A percentile compares a stretch with the other conserved stretches of the same genome.
phyloP scores from a whole-genome alignment of 805 yeast genomes.

The Zygoascus bituminiphila region DNA sequence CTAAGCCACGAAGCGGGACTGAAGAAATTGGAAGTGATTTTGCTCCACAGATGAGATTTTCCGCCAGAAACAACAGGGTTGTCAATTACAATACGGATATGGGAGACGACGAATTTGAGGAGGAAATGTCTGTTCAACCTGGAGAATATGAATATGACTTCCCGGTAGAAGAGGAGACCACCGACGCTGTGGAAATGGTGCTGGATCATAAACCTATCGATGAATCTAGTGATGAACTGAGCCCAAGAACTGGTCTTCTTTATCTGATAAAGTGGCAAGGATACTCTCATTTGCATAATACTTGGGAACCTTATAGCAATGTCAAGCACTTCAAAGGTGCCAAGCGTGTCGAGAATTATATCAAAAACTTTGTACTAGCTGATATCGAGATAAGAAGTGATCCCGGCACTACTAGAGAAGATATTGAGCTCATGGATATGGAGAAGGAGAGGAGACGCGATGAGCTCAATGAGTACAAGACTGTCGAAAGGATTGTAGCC shows the following conservation, averaged over 20 bases:
- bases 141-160: slow-evolving; percentile 11
- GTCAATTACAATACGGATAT: slow-evolving; percentile 72
- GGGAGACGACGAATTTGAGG: slow-evolving; percentile 45
- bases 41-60: slow-evolving; percentile 45
- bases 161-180: slow-evolving; percentile 5
- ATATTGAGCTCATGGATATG: slow-evolving; percentile 85
- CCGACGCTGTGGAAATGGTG: slow-evolving; percentile 40
- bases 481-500: slow-evolving; percentile 84
- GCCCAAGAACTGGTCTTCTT: slow-evolving; percentile 21
- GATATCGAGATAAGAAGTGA: slow-evolving; percentile 75
- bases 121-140: slow-evolving; percentile 24
- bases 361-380: slow-evolving; percentile 61
- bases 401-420: slow-evolving; percentile 80
- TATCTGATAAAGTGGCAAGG: slow-evolving; percentile 71
- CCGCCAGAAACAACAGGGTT: slow-evolving; percentile 61
- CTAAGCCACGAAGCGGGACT: slow-evolving; percentile 10
- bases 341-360: slow-evolving; percentile 83
- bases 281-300: slow-evolving; percentile 84
- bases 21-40: slow-evolving; percentile 17
- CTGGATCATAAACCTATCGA: slow-evolving; percentile 46
- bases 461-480: slow-evolving; percentile 71
- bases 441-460: slow-evolving; percentile 81
- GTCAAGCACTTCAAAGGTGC: slow-evolving; percentile 54
- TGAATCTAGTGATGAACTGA: slow-evolving; percentile 19
- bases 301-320: slow-evolving; percentile 71